phyloP scores from a whole-genome alignment of 2,329 filamentous ascomycete genomes.

The Cadophora sp. region DNA sequence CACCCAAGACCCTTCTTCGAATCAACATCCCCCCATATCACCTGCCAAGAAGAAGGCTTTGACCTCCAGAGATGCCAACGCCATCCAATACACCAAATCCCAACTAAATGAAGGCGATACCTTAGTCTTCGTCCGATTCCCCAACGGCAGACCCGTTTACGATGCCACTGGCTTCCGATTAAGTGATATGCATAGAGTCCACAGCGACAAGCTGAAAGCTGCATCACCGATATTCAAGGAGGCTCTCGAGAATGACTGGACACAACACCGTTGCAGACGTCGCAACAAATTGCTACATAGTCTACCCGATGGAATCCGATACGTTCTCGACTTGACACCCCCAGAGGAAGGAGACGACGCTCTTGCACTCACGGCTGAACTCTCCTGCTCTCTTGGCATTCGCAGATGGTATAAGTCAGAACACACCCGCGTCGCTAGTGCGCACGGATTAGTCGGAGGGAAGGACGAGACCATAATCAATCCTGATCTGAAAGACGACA shows the following conservation, averaged over 20 bases:
- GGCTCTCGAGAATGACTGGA: constrained; percentile 51
- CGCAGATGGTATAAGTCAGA: constrained; percentile 59
- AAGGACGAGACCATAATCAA: constrained; percentile 49
- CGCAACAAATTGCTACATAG: constrained; percentile 38
- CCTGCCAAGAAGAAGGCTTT: background rate
- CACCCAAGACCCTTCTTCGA: background rate
- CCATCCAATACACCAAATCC: constrained; percentile 33
- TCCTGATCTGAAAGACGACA: background rate
- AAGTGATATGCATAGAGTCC: constrained; percentile 51
- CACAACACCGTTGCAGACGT: constrained; percentile 49
- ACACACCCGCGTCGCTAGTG: constrained; percentile 46
- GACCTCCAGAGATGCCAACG: constrained; percentile 26
- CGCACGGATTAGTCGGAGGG: constrained; percentile 51
- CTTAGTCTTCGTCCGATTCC: constrained; percentile 49
- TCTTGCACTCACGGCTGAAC: constrained; percentile 61
- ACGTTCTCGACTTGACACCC: constrained; percentile 69
- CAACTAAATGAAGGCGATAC: constrained; percentile 49
- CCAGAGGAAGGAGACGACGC: constrained; percentile 67
- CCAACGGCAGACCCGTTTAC: constrained; percentile 42
- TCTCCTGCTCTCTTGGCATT: constrained; percentile 63
- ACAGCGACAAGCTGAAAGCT: constrained; percentile 53
- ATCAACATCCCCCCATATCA: background rate
- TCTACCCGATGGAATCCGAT: constrained; percentile 56
- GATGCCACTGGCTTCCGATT: constrained; percentile 37
- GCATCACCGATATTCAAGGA: constrained; percentile 56